Conservation (phyloP, 202 grass and related monocot species). For the Bolboschoenoplectus hybrid region DNA sequence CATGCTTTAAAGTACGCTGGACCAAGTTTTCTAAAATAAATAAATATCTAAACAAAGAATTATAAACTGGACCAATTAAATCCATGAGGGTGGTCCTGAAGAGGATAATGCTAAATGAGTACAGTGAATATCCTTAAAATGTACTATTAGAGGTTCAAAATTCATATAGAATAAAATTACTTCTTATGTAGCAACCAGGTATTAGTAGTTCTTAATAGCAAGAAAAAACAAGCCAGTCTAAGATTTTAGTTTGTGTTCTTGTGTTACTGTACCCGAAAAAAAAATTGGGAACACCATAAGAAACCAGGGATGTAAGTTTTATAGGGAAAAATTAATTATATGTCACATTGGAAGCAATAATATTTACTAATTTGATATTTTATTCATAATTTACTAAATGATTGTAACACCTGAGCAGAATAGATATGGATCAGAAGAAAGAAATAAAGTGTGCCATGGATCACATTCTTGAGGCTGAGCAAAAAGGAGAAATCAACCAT, state of each 20-base stretch:
- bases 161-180: not conserved
- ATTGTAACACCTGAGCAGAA: constrained; percentile 46
- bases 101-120: not conserved
- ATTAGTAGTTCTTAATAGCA: not conserved
- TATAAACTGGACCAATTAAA: not conserved
- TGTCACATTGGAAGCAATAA: not conserved
- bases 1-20: not conserved
- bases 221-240: not conserved
- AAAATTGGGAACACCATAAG: constrained; percentile 2
- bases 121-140: not conserved
- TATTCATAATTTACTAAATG: not conserved
- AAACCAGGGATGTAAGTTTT: not conserved
- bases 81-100: not conserved
- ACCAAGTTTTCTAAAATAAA: constrained; percentile 28
- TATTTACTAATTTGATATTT: constrained; percentile 13
- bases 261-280: not conserved
- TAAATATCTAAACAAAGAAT: not conserved
- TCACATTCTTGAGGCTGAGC: constrained; percentile 79
- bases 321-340: not conserved
- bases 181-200: not conserved
- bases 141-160: not conserved
- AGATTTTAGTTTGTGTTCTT: not conserved
- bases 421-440: constrained; percentile 51
- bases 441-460: constrained; percentile 77
- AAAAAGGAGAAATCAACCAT: constrained; percentile 83